Percentiles rank a stretch among this genome's conserved stretches.
These are phyloP conservation scores for Abelmoschus esculentus DNA, from an alignment of 345 rosid genomes.

Conservation along the genomic window DNA sequence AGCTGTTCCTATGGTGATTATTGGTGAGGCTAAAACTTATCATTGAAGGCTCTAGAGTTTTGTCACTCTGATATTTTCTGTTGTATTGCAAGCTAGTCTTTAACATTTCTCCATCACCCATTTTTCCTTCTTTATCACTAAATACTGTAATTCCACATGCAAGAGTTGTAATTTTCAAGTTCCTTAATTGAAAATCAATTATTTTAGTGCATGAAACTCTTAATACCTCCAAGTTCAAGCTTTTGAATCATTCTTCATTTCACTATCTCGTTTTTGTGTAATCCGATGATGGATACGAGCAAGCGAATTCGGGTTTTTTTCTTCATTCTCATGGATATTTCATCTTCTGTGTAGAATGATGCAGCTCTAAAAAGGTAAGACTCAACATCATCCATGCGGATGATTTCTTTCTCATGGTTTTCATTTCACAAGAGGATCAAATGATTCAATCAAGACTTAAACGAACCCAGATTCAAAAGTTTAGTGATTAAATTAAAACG, in stretches of 20 bases:
- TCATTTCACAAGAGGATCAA: no score
- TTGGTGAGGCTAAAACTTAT: slow-evolving; percentile 44
- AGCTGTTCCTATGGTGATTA: slow-evolving; percentile 83
- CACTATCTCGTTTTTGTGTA: background rate
- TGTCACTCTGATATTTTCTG: background rate
- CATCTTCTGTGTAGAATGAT: background rate
- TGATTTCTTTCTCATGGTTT: no score
- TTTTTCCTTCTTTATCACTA: background rate
- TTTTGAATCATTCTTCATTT: background rate
- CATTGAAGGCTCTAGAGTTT: background rate
- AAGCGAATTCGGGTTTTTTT: background rate
- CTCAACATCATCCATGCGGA: no score
- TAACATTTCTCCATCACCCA: background rate
- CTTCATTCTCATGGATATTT: background rate
- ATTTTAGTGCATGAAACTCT: background rate
- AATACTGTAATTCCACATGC: background rate
- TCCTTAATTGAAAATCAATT: background rate
- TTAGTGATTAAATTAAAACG: no score
- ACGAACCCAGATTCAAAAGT: no score
- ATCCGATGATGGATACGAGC: background rate
- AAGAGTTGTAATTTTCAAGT: background rate
- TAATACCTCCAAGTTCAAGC: background rate
- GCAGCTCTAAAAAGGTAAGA: background rate
- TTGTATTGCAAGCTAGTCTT: background rate
- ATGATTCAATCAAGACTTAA: no score